Conservation (phyloP, 2,329 filamentous ascomycete genomes). For the Colletotrichum sp. region DNA sequence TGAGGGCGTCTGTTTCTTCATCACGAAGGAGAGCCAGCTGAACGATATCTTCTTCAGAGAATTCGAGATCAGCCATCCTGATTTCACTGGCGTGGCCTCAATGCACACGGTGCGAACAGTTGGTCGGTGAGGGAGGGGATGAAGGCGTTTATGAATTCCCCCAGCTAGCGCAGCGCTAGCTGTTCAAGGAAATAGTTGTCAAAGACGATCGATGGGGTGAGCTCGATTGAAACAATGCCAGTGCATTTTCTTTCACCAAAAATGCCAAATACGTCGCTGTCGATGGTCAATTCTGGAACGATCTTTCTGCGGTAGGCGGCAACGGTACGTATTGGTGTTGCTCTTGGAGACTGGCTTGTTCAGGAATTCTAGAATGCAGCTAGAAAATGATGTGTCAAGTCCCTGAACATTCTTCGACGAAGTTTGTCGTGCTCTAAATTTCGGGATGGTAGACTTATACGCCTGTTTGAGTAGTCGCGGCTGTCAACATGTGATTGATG, state of each 20-base stretch:
- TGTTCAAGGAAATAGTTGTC: neutral
- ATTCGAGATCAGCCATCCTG: neutral
- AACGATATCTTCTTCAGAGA: slow-evolving; percentile 29
- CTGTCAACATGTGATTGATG: neutral
- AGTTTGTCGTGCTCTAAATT: neutral
- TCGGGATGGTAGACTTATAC: neutral
- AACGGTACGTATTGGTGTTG: neutral
- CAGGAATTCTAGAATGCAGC: neutral
- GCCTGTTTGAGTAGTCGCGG: neutral
- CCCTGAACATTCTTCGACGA: neutral
- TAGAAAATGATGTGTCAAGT: neutral
- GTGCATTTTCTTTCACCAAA: neutral
- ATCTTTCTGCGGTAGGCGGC: neutral
- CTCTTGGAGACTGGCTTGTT: neutral
- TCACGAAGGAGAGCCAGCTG: slow-evolving; percentile 31
- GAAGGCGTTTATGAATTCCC: neutral
- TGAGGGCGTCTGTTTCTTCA: slow-evolving; percentile 31
- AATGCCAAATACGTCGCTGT: neutral
- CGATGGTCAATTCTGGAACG: neutral
- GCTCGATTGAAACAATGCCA: neutral
- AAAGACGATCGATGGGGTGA: neutral
- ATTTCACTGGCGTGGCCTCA: neutral
- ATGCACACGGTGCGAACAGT: neutral
- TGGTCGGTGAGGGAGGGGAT: neutral
- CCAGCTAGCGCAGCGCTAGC: neutral